phyloP scores from a whole-genome alignment of 441 rosid species.

The Gossypium davidsonii region DNA sequence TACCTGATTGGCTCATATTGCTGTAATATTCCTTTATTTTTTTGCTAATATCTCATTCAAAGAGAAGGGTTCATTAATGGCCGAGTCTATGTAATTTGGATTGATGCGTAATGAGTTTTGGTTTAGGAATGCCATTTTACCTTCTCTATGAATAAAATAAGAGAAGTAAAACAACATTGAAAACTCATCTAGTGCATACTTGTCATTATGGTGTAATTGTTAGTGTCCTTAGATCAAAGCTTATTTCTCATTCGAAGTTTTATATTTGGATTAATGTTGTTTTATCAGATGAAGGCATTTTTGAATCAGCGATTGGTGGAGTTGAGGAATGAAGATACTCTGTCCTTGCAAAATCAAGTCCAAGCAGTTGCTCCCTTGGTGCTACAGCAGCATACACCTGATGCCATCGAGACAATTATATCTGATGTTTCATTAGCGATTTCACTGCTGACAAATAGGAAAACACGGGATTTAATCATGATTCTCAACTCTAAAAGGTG shows the following conservation, averaged over 20 bases:
- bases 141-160: conserved; percentile 6
- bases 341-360: conserved; percentile 88
- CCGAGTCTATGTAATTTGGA: not conserved
- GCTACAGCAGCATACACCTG: conserved; percentile 80
- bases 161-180: conserved; percentile 6
- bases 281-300: conserved; percentile 76
- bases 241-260: not conserved
- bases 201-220: not conserved
- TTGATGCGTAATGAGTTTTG: not conserved
- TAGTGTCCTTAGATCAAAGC: not conserved
- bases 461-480: conserved; percentile 81
- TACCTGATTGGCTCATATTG: conserved; percentile 3
- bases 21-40: not conserved
- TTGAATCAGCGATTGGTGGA: conserved; percentile 70
- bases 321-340: conserved; percentile 64
- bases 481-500: conserved; percentile 93
- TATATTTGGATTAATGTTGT: conserved; percentile 14
- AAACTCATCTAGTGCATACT: not conserved
- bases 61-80: not conserved
- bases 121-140: not conserved
- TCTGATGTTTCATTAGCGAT: conserved; percentile 57
- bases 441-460: conserved; percentile 72
- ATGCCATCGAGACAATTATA: conserved; percentile 67
- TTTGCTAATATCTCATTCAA: not conserved
- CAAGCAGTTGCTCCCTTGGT: conserved; percentile 90